Evolutionary conservation across 148 eudicot genomes (phyloP).

Genomic region (Polygonum maritimum): DNA sequence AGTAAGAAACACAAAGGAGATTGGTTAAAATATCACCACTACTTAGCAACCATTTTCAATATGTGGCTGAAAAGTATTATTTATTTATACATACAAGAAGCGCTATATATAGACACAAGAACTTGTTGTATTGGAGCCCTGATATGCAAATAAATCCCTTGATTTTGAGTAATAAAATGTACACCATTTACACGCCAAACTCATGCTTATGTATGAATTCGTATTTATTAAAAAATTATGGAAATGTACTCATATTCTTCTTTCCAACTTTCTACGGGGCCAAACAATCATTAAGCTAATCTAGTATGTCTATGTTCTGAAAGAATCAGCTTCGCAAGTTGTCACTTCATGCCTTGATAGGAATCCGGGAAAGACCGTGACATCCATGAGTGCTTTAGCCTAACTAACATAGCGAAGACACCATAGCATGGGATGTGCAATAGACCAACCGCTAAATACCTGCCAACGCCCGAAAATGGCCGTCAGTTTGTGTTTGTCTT

Average conservation of each 20-base stretch:
- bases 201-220: not conserved
- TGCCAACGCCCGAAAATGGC: conserved; percentile 16
- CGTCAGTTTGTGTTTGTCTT: not conserved
- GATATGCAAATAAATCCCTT: not conserved
- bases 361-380: conserved; percentile 35
- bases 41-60: no score
- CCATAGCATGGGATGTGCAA: conserved; percentile 62
- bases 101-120: no score
- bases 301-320: not conserved
- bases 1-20: no score
- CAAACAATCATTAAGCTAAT: not conserved
- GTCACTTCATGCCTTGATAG: conserved; percentile 17
- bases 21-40: no score
- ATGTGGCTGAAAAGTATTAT: no score
- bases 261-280: not conserved
- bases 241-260: not conserved
- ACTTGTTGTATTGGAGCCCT: not conserved
- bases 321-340: not conserved
- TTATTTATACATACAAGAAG: not conserved
- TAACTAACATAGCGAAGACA: conserved; percentile 36
- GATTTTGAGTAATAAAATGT: not conserved
- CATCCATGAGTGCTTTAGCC: conserved; percentile 38
- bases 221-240: not conserved
- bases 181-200: not conserved
- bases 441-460: conserved; percentile 58